Base-by-base conservation (phyloP, 2,329 filamentous ascomycete genomes). In the Fusarium odoratissimum region DNA sequence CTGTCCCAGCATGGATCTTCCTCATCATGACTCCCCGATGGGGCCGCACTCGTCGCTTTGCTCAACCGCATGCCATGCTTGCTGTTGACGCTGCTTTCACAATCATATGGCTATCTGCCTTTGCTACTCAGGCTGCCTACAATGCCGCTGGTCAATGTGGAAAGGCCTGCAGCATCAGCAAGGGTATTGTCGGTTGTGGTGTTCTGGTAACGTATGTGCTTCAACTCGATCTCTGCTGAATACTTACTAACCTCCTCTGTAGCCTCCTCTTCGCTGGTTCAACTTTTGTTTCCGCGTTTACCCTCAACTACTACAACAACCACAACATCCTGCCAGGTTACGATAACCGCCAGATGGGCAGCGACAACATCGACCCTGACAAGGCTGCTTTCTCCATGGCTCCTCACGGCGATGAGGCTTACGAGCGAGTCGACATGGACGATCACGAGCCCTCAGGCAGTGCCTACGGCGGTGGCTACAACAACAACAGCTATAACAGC, bases 321-420 rank as follows among this genome's bases (percentile, higher is more conserved):
- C 87, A 91, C 81, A 88, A 88, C 75, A 86, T 82, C 62, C 85
- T 91, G 21, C 90, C 90, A 4, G 90, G 90, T 64, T 91, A 91
- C 79, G 88, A 90, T 76, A 84, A 83, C 72, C 83, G 79, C 76
- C 80, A 83, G 76, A 75, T 84, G 59, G 81, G 84, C 56, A 79
- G 79, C 67, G 81, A 80, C 72, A 88, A 89, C 82, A 91, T 91
- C 74, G 90, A 92, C 78, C 90, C 90, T 1, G 90, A 92, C 80
- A 91, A 91, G 83, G 90, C 90, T 33, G 90, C 90, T 67, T 92
- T 92, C 82, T 91, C 89, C 63, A 91, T 90, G 80, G 89, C 88
- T 19, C 89, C 89, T n/a, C 88, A 90, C 77, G 89, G 90, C 75
- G 90, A 92, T 72, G 90, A 91, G 77, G 86, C 88, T 46, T 92